Base-by-base conservation (phyloP, 1,284 basidiomycete species). In the Heterobasidion irregulare region DNA sequence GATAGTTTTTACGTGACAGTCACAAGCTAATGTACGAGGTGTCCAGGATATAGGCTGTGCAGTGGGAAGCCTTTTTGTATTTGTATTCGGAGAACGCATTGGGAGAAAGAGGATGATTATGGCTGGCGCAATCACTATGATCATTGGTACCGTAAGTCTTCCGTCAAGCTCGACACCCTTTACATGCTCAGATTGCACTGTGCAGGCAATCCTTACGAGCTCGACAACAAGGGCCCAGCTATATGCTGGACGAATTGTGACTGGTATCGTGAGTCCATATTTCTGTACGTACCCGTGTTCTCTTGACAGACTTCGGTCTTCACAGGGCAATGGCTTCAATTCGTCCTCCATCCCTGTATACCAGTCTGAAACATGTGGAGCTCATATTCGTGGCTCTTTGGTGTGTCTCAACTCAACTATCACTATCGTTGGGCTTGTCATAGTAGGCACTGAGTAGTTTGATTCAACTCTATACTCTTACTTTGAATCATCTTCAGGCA, bases 201-300 rank as follows among this genome's bases (percentile, higher is more conserved):
- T 15, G 41, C 26, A 69, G 66, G 68, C 65, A 10, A 68, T 69
- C 44, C 58, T 72, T 50, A 70, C 68, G 6, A 71, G 68, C 53
- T 72, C 69, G 9, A 75, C 71, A 45, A 71, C 72, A 8, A 66
- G 72, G 36, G 67, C 70, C 13, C 71, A 79, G 59, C 70, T 82
- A 54, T 75, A 75, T 46, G 72, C 77, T 2, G 79, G 79, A n/a
- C 69, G 80, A 15, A 71, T 82, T 33, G 68, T 82, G 12, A 78
- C 77, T 1, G 80, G 79, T 10, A 68, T 80, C 18, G 72, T 74
- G 56, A 57, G 69, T 59, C 7, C n/a, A 18, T 44, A 13, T 47
- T 26, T 38, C 13, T 38, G 8, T 16, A 32, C 13, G 35, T 32
- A 6, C 9, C 16, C 12, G 38, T 2, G 16, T 8, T 18, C 10